Evolutionary conservation across 495 filamentous ascomycete genomes (phyloP), one percentile per base, ranked within the genome.

Genomic region (Apodospora peruviana): DNA sequence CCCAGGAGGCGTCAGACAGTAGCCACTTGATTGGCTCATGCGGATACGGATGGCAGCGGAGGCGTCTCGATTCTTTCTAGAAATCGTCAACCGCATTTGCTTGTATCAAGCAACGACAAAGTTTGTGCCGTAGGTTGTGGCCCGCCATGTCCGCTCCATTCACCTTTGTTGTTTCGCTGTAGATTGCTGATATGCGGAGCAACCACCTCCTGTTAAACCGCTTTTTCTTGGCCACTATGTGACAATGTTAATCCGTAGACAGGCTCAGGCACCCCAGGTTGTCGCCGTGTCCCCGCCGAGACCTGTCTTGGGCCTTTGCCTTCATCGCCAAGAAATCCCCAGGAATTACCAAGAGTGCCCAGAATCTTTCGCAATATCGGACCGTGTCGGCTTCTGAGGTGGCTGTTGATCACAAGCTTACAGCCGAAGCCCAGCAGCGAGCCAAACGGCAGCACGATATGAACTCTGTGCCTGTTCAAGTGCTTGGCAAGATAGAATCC

Each of bases 261-360:
- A n/a, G n/a, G n/a, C n/a, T n/a, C n/a, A n/a, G n/a, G n/a, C n/a
- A n/a, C n/a, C n/a, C n/a, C 27, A 14, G 27, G 7, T 32, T 32
- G 27, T 32, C 27, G n/a, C n/a, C n/a, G 14, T 32, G 29, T 44
- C 29, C 22, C 12, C 39, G 47, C 24, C 36, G 44, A 54, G 51
- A 48, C 32, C 25, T 25, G 23, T 22, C 45, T 43, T 46, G 37
- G 23, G 17, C 19, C 40, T n/a, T n/a, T n/a, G n/a, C 36, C 20
- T 25, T 32, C 32, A 35, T 48, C 39, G 58, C 58, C 58, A 58
- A 60, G 58, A 20, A 45, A 34, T n/a, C 39, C 40, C 24, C 21
- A 47, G 48, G 58, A 60, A 58, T 50, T 52, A 53, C 55, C 58
- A 58, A 56, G 53, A 27, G 43, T 25, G 53, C 42, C 48, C 42